Base-by-base conservation (phyloP, 345 rosid species). In the Iberis pinnata region DNA sequence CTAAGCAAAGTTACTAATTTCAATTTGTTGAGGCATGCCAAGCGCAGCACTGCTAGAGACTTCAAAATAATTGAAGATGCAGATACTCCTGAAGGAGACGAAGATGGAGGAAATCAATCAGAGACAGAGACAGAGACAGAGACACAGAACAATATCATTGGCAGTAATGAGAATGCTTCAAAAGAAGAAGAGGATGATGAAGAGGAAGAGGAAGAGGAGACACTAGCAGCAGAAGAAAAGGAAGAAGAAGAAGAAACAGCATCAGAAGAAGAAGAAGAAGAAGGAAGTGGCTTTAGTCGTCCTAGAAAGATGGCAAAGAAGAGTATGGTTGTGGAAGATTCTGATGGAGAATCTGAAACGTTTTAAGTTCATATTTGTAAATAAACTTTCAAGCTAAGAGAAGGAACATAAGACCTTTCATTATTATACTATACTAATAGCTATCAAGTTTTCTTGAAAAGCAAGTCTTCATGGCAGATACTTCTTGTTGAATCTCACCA, bases 31-130 rank as follows among this genome's bases (percentile, higher is more conserved):
- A 78, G 75, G 77, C 71, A 88, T 40, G 96, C 89, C 49, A 88
- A 88, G 76, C 84, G 94, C 38, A 88, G 96, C 75, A 88, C 80
- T 4, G 67, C 89, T 16, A 59, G 94, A 48, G 96, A 88, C 58
- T 87, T 87, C 70, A 87, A 66, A 66, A 87, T 87, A 53, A 57
- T 58, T 15, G 53, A 83, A 69, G 89, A 71, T 44, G 46, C 59
- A 7, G 68, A 43, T 3, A n/a, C 56, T 19, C 40, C 27, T n/a
- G 42, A 15, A 6, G 26, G 40, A 22, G 83, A 43, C 19, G 72
- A 70, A 41, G 72, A 73, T 43, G 68, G 63, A 42, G 53, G 68
- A 52, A 49, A 71, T 63, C 32, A 68, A 42, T 42, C 40, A 62
- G 61, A 18, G 65, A 47, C 64, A 25, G 31, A 68, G 45, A 43